These are phyloP conservation scores for Colletotrichum plurivorum DNA, from an alignment of 2,329 filamentous ascomycete genomes.

Conservation along the genomic window DNA sequence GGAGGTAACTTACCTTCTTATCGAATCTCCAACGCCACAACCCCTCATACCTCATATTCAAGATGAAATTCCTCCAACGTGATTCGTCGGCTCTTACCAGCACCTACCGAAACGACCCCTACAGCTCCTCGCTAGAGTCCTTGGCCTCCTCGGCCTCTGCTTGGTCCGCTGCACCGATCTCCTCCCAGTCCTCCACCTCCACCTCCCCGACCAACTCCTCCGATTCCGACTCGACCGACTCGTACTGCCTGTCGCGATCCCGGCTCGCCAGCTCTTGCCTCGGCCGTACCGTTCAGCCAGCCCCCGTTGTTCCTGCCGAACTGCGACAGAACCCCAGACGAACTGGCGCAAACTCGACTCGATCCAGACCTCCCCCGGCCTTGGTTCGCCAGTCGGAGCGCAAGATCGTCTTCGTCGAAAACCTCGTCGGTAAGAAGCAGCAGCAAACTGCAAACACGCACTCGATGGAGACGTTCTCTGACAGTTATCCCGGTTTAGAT, in stretches of 20 bases:
- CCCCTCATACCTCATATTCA: conserved; percentile 49
- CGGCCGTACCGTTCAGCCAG: conserved; percentile 44
- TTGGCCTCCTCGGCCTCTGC: conserved; percentile 82
- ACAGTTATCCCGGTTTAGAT: conserved; percentile 71
- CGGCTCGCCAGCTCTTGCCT: conserved; percentile 50
- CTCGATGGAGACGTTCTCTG: conserved; percentile 40
- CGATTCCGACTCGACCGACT: conserved; percentile 65
- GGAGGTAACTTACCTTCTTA: conserved; percentile 45
- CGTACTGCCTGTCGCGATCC: conserved; percentile 55
- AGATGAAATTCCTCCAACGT: conserved; percentile 71
- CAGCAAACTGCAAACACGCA: conserved; percentile 49
- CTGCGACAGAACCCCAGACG: conserved; percentile 76
- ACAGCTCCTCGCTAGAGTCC: conserved; percentile 79
- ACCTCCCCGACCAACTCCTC: conserved; percentile 75
- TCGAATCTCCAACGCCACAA: conserved; percentile 39
- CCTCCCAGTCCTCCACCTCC: conserved; percentile 78
- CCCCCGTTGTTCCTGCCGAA: conserved; percentile 66
- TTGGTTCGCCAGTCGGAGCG: conserved; percentile 90
- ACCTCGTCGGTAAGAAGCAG: conserved; percentile 92
- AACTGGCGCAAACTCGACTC: conserved; percentile 68
- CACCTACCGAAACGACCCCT: conserved; percentile 69
- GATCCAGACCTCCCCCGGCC: conserved; percentile 72
- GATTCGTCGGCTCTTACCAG: conserved; percentile 67
- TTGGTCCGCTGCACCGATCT: conserved; percentile 75
- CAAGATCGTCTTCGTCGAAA: conserved; percentile 96